Conservation (phyloP, 164 flowering plant genomes). For the Aristolochia contorta region DNA sequence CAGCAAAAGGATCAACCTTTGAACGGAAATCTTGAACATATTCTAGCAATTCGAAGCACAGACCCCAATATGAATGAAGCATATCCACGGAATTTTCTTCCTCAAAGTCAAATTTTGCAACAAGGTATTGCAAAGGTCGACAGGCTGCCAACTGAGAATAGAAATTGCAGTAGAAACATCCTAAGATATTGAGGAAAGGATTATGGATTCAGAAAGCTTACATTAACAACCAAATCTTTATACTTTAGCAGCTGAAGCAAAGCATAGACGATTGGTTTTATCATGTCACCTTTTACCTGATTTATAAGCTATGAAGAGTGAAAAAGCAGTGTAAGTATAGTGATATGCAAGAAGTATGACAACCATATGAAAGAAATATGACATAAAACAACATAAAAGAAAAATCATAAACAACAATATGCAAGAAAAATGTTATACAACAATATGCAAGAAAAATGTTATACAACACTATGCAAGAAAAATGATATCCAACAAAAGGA, state of each 20-base stretch:
- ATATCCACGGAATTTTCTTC: slow-evolving; percentile 60
- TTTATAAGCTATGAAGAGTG: slow-evolving; percentile 4
- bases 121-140: slow-evolving; percentile 62
- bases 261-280: slow-evolving; percentile 69
- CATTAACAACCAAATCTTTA: slow-evolving; percentile 75
- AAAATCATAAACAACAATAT: no score
- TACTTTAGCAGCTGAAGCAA: slow-evolving; percentile 77
- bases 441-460: no score
- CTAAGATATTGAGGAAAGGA: slow-evolving; percentile 1
- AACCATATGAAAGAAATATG: no score
- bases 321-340: neutral
- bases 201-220: slow-evolving; percentile 18
- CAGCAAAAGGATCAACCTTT: slow-evolving; percentile 39
- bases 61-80: slow-evolving; percentile 73
- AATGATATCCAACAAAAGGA: no score
- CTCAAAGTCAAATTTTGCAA: slow-evolving; percentile 78
- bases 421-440: no score
- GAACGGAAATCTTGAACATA: slow-evolving; percentile 93
- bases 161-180: neutral
- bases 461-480: no score
- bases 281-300: slow-evolving; percentile 85
- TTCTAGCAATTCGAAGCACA: slow-evolving; percentile 76
- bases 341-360: no score
- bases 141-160: slow-evolving; percentile 73
- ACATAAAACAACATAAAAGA: no score